phyloP scores from a whole-genome alignment of 75 land plant species.

The Pseudotsuga menziesii region DNA sequence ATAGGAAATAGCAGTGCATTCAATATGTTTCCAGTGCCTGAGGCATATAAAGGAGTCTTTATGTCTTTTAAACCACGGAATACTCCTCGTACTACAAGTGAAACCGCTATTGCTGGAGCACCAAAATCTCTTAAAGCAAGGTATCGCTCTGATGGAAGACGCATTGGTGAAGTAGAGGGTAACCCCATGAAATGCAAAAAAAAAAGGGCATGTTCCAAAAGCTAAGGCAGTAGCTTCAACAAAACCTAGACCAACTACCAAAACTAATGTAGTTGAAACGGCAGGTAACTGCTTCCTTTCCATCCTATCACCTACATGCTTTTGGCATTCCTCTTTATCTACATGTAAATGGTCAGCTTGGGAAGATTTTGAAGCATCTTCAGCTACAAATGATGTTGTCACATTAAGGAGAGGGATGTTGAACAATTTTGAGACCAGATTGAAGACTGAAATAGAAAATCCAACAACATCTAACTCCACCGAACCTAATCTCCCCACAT shows the following conservation, averaged over 20 bases:
- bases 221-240: conserved; percentile 67
- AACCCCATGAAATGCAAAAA: conserved; percentile 74
- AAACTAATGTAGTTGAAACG: conserved; percentile 75
- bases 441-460: too few relatives aligned
- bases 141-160: conserved; percentile 53
- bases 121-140: conserved; percentile 76
- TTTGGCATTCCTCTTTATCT: too few relatives aligned
- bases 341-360: too few relatives aligned
- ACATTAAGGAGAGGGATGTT: too few relatives aligned
- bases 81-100: conserved; percentile 83
- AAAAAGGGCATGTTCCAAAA: conserved; percentile 61
- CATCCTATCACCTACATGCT: not conserved
- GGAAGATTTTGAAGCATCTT: too few relatives aligned
- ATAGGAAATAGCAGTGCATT: conserved; percentile 74
- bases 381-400: too few relatives aligned
- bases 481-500: conserved; percentile 81
- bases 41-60: conserved; percentile 77
- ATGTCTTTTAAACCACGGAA: conserved; percentile 98
- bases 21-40: conserved; percentile 79
- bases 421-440: too few relatives aligned
- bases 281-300: conserved; percentile 56
- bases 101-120: conserved; percentile 86
- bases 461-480: too few relatives aligned
- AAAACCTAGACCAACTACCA: conserved; percentile 63
- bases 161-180: conserved; percentile 78